Evolutionary conservation across 1,139 yeast species (phyloP), one percentile per base, ranked within the genome.

Genomic region (Zygoascus hellenicus): DNA sequence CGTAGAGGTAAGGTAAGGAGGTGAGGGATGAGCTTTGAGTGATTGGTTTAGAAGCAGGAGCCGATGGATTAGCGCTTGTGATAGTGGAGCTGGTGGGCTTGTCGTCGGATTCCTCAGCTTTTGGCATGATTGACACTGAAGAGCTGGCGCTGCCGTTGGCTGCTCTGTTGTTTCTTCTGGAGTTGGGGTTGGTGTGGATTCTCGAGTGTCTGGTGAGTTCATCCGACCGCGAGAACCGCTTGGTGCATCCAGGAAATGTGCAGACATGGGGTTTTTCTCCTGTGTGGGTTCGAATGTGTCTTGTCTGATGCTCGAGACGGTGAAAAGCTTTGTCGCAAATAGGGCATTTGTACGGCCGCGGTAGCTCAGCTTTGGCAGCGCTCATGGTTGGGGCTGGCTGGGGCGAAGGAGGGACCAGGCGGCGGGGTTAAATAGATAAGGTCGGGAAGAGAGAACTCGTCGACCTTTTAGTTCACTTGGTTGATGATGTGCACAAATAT

Each of bases 181-280:
- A 76, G 67, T 75, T 80, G 19, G 92, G 92, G 61, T 86, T 85
- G 16, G 84, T 80, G 64, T 90, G 97, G 48, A 89, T 90, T 54
- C 96, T 73, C 42, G 84, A 74, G 65, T 90, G 97, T 57, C 97
- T 74, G 30, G 96, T 90, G 52, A 90, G 72, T 67, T 90, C 97
- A 65, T 90, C 97, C 43, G 89, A 80, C 50, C 97, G 74, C 46
- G 92, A 81, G 61, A 90, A 90, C 51, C 85, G 77, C 66, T 90
- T 90, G 50, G 77, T 71, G 66, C 97, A 90, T 1, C 95, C 95
- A 0, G 95, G 95, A 58, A 78, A 88, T 6, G 83, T 76, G 65
- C 97, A 90, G 42, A 80, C 80, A 61, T 89, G 96, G 17, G 97
- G 96, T 63, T 88, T 86, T 62, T 88, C 97, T 32, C 97, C 97